phyloP scores from a whole-genome alignment of 208 protist species.

The Crithidia expoeki region DNA sequence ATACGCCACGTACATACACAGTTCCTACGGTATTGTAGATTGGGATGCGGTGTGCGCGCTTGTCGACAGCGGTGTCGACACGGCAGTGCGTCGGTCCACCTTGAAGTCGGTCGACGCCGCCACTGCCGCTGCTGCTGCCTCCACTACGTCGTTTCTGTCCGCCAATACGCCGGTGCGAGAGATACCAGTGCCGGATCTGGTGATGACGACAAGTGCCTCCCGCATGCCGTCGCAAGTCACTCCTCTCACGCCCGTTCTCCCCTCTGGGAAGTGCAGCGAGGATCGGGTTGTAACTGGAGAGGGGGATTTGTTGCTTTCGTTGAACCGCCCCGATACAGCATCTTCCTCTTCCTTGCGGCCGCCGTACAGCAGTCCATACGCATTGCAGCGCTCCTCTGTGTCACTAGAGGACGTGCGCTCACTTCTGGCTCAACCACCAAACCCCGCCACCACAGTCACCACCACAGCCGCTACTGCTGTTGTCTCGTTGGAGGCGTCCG shows the following conservation, averaged over 20 bases:
- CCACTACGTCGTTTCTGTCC: neutral
- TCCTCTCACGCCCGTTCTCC: neutral
- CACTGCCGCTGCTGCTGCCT: neutral
- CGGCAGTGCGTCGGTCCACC: constrained; percentile 32
- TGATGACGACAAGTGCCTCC: neutral
- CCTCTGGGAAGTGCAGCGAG: constrained; percentile 1
- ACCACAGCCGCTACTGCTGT: no score
- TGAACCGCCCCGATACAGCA: neutral
- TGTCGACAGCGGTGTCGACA: constrained; percentile 39
- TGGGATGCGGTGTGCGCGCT: constrained; percentile 58
- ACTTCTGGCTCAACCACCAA: neutral
- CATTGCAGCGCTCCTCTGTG: neutral
- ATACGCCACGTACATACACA: constrained; percentile 56
- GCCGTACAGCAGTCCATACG: neutral
- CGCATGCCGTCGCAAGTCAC: neutral
- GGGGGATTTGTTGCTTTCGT: neutral
- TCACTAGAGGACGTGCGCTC: constrained; percentile 14
- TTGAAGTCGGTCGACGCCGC: constrained; percentile 21
- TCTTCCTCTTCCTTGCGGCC: neutral
- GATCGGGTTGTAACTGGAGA: neutral
- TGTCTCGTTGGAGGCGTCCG: constrained; percentile 1
- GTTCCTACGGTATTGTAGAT: constrained; percentile 56
- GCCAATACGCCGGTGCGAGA: neutral
- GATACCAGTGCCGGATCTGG: constrained; percentile 5
- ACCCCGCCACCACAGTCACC: no score